Base-by-base conservation (phyloP, 2,329 filamentous ascomycete genomes). In the Cercospora sesami region DNA sequence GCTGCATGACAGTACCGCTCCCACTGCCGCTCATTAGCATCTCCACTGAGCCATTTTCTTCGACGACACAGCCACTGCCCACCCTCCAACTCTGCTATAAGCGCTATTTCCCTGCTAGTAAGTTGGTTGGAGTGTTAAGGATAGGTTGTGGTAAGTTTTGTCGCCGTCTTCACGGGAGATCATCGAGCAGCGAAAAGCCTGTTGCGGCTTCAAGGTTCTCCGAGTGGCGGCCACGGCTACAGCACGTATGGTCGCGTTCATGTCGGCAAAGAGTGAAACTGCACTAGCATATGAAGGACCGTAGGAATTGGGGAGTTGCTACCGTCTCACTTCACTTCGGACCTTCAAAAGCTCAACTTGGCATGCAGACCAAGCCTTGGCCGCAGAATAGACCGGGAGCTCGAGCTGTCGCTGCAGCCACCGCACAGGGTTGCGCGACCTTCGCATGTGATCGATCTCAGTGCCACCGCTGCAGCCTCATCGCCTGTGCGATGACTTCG, bases 281-380 rank as follows among this genome's bases (percentile, higher is more conserved):
- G 45, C 60, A 31, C 23, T 51, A 51, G 33, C 23, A 55, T 53
- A 16, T 53, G 30, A 23, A 30, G 42, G 28, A 53, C 60, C 28
- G 33, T 53, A 53, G 26, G 60, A 48, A n/a, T 62, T 36, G 55
- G 48, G 16, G 58, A 67, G 62, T 62, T 31, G 64, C 63, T 67
- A 60, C 65, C 33, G 60, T 64, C 61, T 23, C 60, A 69, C 69
- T 55, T 67, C 68, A 69, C 61, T 59, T 67, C 68, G 60, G 64
- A 23, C 45, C 48, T 59, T 45, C 51, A 18, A 65, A 42, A 45
- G 39, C 53, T 60, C 39, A 21, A 57, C 65, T 70, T 66, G 65
- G 65, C 68, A 33, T 45, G 39, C 48, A 61, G n/a, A 51, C 45
- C 63, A 62, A 60, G 66, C 42, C 67, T 69, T 69, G 62, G 67